These are phyloP conservation scores for Acanthochlamys bracteata DNA, from an alignment of 106 monocot genomes.

Conservation along the genomic window DNA sequence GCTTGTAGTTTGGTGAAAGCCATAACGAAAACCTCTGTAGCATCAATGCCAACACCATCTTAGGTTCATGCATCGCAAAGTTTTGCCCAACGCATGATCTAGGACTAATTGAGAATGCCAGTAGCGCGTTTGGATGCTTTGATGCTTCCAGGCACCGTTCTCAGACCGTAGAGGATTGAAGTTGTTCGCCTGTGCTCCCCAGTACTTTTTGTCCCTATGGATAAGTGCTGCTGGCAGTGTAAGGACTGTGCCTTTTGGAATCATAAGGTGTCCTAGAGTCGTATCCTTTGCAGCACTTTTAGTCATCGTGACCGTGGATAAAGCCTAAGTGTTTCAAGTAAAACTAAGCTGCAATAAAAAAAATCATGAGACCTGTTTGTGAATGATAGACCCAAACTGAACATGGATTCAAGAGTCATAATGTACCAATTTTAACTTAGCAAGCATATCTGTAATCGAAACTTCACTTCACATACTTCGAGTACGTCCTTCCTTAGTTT, in stretches of 20 bases:
- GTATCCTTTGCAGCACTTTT: constrained; percentile 2
- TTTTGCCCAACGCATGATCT: constrained; percentile 13
- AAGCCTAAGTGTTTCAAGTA: background rate
- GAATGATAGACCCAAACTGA: too few relatives aligned
- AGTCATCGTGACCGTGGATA: background rate
- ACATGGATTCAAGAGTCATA: background rate
- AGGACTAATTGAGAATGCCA: constrained; percentile 9
- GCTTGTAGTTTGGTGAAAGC: constrained; percentile 14
- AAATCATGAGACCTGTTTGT: too few relatives aligned
- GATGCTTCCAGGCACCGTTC: background rate
- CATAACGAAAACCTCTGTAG: constrained; percentile 14
- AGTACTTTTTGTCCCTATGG: constrained; percentile 1
- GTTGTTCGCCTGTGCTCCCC: constrained; percentile 11
- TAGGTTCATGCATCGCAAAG: constrained; percentile 14
- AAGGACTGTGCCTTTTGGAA: constrained; percentile 13
- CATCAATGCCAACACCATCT: constrained; percentile 15
- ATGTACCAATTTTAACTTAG: background rate
- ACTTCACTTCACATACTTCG: background rate
- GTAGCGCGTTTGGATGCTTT: constrained; percentile 7
- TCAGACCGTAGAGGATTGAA: constrained; percentile 15
- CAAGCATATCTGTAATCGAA: background rate
- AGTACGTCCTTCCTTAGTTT: constrained; percentile 4
- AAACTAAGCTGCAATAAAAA: background rate
- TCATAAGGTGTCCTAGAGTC: background rate
- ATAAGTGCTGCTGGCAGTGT: constrained; percentile 5